Percentiles rank a stretch among this genome's conserved stretches.
Evolutionary conservation across 2,329 filamentous ascomycete species (phyloP).

Genomic region (Nemania serpens): DNA sequence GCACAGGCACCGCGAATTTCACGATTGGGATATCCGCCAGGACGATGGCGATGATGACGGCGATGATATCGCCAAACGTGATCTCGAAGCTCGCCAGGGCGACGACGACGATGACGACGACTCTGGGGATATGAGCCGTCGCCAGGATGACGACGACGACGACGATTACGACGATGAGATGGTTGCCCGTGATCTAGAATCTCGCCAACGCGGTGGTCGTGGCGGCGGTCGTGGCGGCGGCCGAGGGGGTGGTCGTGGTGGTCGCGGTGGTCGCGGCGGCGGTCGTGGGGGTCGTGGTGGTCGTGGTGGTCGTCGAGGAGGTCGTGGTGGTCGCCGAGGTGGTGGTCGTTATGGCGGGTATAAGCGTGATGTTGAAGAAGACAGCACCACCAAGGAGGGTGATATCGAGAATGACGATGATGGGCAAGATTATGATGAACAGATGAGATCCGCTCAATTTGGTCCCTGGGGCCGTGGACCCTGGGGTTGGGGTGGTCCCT

Average conservation of each 20-base stretch:
- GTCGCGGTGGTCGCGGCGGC: neutral
- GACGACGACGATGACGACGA: neutral
- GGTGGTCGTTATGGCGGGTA: constrained; percentile 10
- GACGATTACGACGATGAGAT: neutral
- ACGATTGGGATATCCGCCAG: neutral
- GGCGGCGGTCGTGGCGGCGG: neutral
- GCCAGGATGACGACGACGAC: neutral
- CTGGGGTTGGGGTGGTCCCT: too few species aligned
- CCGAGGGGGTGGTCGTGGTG: neutral
- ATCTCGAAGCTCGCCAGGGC: neutral
- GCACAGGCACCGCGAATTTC: too few species aligned
- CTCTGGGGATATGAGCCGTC: too few species aligned
- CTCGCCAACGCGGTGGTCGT: neutral
- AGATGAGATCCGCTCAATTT: neutral
- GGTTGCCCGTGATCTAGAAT: neutral
- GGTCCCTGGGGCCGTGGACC: too few species aligned
- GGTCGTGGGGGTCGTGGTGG: neutral
- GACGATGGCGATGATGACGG: neutral
- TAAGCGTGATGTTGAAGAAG: neutral
- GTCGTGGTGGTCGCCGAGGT: neutral
- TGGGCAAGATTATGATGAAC: neutral
- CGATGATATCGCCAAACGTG: neutral
- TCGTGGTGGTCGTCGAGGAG: neutral
- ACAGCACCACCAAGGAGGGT: neutral
- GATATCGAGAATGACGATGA: neutral